phyloP scores from a whole-genome alignment of 1,284 basidiomycete genomes.

The Wallemia hederae region DNA sequence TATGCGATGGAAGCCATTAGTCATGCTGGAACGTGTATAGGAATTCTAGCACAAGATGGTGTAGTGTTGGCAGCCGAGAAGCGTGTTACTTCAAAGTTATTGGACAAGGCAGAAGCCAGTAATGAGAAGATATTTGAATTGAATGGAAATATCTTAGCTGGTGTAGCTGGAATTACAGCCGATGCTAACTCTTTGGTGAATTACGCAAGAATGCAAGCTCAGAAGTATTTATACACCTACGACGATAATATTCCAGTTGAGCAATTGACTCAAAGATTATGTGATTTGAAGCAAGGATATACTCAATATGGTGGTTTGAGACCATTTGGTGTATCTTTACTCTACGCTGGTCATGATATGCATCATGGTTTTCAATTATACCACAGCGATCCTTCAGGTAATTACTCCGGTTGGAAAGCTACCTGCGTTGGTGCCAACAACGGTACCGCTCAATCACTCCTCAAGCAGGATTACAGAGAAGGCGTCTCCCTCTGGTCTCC shows the following conservation, averaged over 20 bases:
- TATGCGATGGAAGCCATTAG: conserved; percentile 99
- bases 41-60: conserved; percentile 78
- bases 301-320: conserved; percentile 92
- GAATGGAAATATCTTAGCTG: conserved; percentile 78
- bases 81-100: conserved; percentile 90
- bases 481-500: conserved; percentile 54
- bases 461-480: conserved; percentile 98
- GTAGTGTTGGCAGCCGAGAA: conserved; percentile 97
- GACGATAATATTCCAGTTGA: conserved; percentile 97
- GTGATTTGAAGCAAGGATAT: conserved; percentile 95
- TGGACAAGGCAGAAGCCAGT: conserved; percentile 57
- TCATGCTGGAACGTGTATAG: conserved; percentile 79
- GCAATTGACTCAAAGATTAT: conserved; percentile 68
- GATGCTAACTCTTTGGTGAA: conserved; percentile 96
- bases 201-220: conserved; percentile 68
- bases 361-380: conserved; percentile 93
- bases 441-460: conserved; percentile 65
- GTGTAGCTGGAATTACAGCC: conserved; percentile 82
- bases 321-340: conserved; percentile 84
- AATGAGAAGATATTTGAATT: conserved; percentile 93
- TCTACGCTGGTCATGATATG: conserved; percentile 88
- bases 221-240: conserved; percentile 61
- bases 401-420: conserved; percentile 97
- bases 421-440: conserved; percentile 94
- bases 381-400: conserved; percentile 92